Conservation (phyloP, 306 rosid genomes). For the Calophaca sinica region DNA sequence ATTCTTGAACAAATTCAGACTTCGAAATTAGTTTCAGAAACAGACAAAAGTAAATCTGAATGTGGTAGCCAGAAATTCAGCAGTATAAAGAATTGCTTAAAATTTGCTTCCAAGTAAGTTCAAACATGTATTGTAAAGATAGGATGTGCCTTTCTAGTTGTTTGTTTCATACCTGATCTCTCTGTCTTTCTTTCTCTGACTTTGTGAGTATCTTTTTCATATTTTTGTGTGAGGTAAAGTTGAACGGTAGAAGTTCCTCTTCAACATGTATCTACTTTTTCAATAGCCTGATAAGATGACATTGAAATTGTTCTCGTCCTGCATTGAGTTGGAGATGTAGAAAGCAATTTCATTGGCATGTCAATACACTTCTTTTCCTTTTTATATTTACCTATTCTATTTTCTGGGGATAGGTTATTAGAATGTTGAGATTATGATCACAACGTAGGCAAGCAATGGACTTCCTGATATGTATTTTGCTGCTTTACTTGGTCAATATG, state of each 20-base stretch:
- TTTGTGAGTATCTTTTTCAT: constrained; percentile 33
- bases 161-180: constrained; percentile 28
- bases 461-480: constrained; percentile 11
- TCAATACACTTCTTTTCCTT: constrained; percentile 13
- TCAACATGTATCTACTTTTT: constrained; percentile 10
- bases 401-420: constrained; percentile 25
- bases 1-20: constrained; percentile 58
- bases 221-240: constrained; percentile 13
- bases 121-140: constrained; percentile 22
- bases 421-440: constrained; percentile 19
- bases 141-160: constrained; percentile 28
- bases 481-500: constrained; percentile 6
- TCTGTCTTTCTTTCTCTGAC: constrained; percentile 30
- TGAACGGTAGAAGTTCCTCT: constrained; percentile 6
- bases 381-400: constrained; percentile 5
- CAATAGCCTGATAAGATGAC: constrained; percentile 11
- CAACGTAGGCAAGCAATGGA: constrained; percentile 15
- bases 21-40: constrained; percentile 49
- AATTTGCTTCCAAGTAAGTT: constrained; percentile 64
- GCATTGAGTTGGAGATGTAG: constrained; percentile 24
- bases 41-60: constrained; percentile 42
- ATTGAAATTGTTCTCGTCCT: constrained; percentile 13
- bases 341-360: constrained; percentile 31
- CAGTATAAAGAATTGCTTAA: constrained; percentile 53
- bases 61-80: constrained; percentile 44